Evolutionary conservation across 2,329 filamentous ascomycete genomes (phyloP).

Genomic region (Microsporum canis): DNA sequence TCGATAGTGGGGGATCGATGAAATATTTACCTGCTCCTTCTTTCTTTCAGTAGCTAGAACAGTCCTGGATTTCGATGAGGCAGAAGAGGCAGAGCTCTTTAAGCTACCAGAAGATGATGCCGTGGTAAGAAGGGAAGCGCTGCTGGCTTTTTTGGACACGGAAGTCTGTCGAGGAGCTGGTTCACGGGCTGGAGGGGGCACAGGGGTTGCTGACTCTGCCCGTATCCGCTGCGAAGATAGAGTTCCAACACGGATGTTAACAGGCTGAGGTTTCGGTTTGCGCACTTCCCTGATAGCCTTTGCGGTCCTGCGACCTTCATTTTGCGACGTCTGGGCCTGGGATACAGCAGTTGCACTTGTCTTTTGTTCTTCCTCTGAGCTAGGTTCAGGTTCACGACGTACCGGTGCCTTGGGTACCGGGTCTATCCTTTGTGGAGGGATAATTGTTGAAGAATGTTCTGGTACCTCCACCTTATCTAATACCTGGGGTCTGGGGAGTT

Average conservation of each 20-base stretch:
- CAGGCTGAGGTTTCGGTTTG: slow-evolving; percentile 37
- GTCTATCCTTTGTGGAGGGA: slow-evolving; percentile 20
- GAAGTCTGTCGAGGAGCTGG: slow-evolving; percentile 38
- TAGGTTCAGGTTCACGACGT: slow-evolving; percentile 22
- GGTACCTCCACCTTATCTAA: slow-evolving; percentile 20
- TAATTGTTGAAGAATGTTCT: slow-evolving; percentile 11
- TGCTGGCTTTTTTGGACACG: slow-evolving; percentile 55
- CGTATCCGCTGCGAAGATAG: slow-evolving; percentile 35
- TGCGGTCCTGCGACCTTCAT: slow-evolving; percentile 31
- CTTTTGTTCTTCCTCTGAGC: slow-evolving; percentile 20
- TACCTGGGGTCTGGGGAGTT: slow-evolving; percentile 24
- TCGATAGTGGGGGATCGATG: slow-evolving; percentile 1
- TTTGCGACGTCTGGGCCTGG: slow-evolving; percentile 23
- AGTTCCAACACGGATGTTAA: slow-evolving; percentile 40
- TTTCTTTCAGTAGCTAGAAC: slow-evolving; percentile 66
- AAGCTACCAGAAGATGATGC: slow-evolving; percentile 46
- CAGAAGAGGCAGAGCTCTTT: slow-evolving; percentile 54
- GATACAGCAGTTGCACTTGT: slow-evolving; percentile 18
- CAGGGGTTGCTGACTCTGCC: slow-evolving; percentile 37
- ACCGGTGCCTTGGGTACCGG: slow-evolving; percentile 19
- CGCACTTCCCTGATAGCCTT: slow-evolving; percentile 35
- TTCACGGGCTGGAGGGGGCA: slow-evolving; percentile 42
- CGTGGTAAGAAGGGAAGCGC: slow-evolving; percentile 48
- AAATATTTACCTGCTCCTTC: slow-evolving; percentile 52
- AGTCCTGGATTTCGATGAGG: slow-evolving; percentile 54